A percentile compares a stretch with the other conserved stretches of the same genome.
phyloP scores from a whole-genome alignment of 2,329 filamentous ascomycete genomes.

The Alternaria gaisen region DNA sequence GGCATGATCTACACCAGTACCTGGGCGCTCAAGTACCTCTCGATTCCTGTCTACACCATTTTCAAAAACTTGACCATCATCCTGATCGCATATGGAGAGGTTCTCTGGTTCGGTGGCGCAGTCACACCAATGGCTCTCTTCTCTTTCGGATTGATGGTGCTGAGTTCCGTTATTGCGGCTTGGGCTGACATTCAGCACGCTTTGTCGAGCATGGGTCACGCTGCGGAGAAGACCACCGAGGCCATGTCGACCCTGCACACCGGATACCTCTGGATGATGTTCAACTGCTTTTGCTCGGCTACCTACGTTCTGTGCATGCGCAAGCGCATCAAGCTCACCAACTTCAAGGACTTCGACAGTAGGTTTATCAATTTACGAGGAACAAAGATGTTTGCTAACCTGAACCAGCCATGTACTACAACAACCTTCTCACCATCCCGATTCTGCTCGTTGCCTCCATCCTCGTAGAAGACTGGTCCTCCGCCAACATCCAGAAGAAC shows the following conservation, averaged over 20 bases:
- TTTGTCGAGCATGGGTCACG: conserved; percentile 67
- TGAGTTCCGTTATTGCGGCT: conserved; percentile 92
- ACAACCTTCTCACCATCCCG: conserved; percentile 96
- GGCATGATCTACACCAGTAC: conserved; percentile 99
- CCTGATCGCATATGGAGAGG: conserved; percentile 96
- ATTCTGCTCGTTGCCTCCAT: conserved; percentile 85
- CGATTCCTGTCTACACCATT: conserved; percentile 98
- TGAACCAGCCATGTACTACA: conserved; percentile 95
- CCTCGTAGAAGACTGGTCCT: conserved; percentile 90
- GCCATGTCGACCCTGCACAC: conserved; percentile 90
- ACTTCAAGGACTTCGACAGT: conserved; percentile 99
- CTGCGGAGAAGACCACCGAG: conserved; percentile 68
- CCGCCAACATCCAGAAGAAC: conserved; percentile 81
- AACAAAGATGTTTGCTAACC: conserved; percentile 16
- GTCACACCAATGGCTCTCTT: conserved; percentile 88
- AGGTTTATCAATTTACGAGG: conserved; percentile 53
- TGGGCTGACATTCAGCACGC: conserved; percentile 97
- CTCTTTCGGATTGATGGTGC: conserved; percentile 95
- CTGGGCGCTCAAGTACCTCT: conserved; percentile 94
- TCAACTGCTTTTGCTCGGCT: conserved; percentile 95
- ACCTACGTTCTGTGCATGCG: conserved; percentile 92
- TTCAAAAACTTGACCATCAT: conserved; percentile 99
- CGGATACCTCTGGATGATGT: conserved; percentile 96
- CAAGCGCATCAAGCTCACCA: conserved; percentile 99
- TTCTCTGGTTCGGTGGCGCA: conserved; percentile 95